These are phyloP conservation scores for Aspergillus oerlinghausenensis DNA, from an alignment of 2,329 filamentous ascomycete species.

Conservation along the genomic window DNA sequence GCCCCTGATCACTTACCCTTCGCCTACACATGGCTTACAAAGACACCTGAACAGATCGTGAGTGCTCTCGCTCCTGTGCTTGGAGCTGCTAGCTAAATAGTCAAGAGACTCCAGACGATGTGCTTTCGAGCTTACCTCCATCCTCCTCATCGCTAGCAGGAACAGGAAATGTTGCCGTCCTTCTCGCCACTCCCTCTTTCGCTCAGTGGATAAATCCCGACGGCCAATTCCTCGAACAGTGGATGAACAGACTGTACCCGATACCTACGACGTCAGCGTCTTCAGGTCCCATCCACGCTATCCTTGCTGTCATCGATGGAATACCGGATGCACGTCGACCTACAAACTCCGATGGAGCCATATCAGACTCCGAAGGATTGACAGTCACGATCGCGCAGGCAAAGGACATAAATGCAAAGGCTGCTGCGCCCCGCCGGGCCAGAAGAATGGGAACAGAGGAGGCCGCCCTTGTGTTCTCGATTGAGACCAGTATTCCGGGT, in stretches of 20 bases:
- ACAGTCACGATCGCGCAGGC: constrained; percentile 27
- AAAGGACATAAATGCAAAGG: constrained; percentile 27
- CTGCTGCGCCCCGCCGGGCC: constrained; percentile 22
- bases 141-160: constrained; percentile 10
- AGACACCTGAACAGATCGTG: constrained; percentile 26
- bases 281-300: constrained; percentile 18
- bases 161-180: constrained; percentile 23
- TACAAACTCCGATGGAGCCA: background rate
- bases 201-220: constrained; percentile 34
- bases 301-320: constrained; percentile 36
- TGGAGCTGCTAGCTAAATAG: constrained; percentile 4
- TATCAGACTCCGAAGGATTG: constrained; percentile 30
- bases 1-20: constrained; percentile 9
- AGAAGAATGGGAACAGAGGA: constrained; percentile 28
- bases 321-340: constrained; percentile 20
- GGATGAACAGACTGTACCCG: constrained; percentile 25
- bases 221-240: constrained; percentile 26
- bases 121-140: constrained; percentile 25
- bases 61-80: constrained; percentile 3
- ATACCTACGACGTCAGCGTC: constrained; percentile 6
- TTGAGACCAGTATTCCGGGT: constrained; percentile 10
- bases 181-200: constrained; percentile 36
- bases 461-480: constrained; percentile 28
- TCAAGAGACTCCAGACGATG: constrained; percentile 25
- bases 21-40: constrained; percentile 32